phyloP scores from a whole-genome alignment of 2,329 filamentous ascomycete species.

The Aspergillus niger region DNA sequence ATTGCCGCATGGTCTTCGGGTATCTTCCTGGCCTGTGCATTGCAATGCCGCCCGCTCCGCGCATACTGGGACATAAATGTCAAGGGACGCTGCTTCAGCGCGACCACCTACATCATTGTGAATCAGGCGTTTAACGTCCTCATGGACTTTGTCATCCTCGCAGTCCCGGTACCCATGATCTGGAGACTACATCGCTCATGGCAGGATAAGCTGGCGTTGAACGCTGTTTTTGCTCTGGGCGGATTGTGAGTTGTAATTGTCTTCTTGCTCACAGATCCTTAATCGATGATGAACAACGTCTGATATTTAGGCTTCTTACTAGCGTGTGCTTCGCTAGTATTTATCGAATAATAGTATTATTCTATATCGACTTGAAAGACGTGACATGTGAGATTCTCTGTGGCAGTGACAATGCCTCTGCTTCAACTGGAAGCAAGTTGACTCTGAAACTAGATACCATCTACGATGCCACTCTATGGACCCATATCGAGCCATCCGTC shows the following conservation, averaged over 20 bases:
- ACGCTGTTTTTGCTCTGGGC: conserved; percentile 20
- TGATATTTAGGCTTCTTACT: background rate
- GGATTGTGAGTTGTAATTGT: background rate
- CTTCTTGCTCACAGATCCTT: background rate
- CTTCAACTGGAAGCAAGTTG: background rate
- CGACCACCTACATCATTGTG: conserved; percentile 28
- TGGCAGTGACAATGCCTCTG: too few species aligned
- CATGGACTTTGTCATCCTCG: conserved; percentile 32
- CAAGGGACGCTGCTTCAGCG: conserved; percentile 25
- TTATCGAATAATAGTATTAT: background rate
- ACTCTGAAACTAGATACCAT: background rate
- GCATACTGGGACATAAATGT: conserved; percentile 30
- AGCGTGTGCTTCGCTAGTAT: background rate
- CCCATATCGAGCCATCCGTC: background rate
- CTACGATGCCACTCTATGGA: background rate
- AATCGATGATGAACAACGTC: background rate
- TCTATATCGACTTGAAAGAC: background rate
- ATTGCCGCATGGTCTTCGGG: conserved; percentile 27
- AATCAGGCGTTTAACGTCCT: conserved; percentile 33
- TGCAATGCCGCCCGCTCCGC: conserved; percentile 29
- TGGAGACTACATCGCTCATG: conserved; percentile 31
- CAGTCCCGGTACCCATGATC: conserved; percentile 31
- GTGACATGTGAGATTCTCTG: background rate
- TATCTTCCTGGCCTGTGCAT: conserved; percentile 31
- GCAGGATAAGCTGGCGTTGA: conserved; percentile 33